Base-by-base conservation (phyloP, 2,329 filamentous ascomycete species). In the Hypoxylon rubiginosum region DNA sequence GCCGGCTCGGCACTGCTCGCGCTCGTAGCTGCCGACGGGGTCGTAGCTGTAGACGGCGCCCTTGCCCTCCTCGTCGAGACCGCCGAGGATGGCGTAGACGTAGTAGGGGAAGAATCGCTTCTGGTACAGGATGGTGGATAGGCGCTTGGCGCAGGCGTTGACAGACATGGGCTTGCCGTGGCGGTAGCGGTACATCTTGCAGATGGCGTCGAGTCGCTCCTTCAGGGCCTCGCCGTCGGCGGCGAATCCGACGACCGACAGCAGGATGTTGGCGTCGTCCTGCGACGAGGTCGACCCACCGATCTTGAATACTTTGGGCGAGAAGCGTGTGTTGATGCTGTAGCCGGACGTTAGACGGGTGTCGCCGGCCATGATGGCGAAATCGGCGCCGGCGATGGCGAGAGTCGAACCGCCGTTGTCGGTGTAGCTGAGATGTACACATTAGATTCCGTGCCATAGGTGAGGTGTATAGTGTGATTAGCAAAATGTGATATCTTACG, bases 81-180 rank as follows among this genome's bases (percentile, higher is more conserved):
- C 96, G 50, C 92, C 96, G 50, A 99, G 85, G 79, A 99, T 98
- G 32, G 95, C 95, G 76, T 95, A 90, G 63, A 97, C 93, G 81
- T 99, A 99, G 88, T 97, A 99, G 21, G 96, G 96, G 85, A 99
- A 99, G 86, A 99, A 99, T 52, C 96, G 93, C 85, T 98, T 98
- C 81, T 90, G 87, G 85, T 99, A 99, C 62, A 99, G 90, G 72
- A 99, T 97, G 50, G 97, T 97, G 43, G 93, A 95, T 67, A 99
- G 87, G 61, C 95, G 90, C 83, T 98, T 95, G 60, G 96, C 97
- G 82, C 95, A 98, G 52, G 96, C 96, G 76, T 93, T 91, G 76
- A 98, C 92, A 70, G 89, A 91, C 91, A 99, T 99, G 71, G 93
- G 90, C 85, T 98, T 99, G 81, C 93, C 93, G 81, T 98, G 95